Evolutionary conservation across 78 protist species (phyloP), one percentile per base, ranked within the genome.

Genomic region (Dictyostelium citrinum): DNA sequence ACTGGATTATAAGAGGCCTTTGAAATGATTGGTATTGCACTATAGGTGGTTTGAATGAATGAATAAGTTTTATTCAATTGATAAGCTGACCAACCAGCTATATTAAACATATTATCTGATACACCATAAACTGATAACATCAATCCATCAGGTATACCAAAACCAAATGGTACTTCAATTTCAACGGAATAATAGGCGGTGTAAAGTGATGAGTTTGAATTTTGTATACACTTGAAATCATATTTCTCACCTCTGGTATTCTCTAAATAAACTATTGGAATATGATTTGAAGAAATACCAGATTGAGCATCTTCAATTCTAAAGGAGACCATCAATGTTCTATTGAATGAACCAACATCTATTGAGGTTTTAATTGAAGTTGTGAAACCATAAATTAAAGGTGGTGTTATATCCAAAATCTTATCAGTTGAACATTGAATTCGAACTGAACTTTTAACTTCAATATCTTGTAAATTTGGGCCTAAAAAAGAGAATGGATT

Each of bases 101-200:
- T 46, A 77, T 77, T 77, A 11, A 77, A 27, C 9, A 12, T 12
- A 46, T 45, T 77, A 77, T 77, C 83, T 0, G 68, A 46, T 22
- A 77, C 27, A 27, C 43, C 67, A 46, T 46, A n/a, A 29, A 77
- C 49, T 3, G 83, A 77, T 45, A 77, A 29, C 35, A 77, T 20
- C 14, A 77, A 35, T 5, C 68, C 68, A 46, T 77, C 37, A 6
- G 83, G 83, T 17, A 29, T 35, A 39, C 83, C 83, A 77, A 45
- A 77, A 12, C 83, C 83, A 77, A 35, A 77, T 22, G 60, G 60
- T 9, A 77, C 67, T 24, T 77, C 83, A 41, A 75, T 75, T 5
- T n/a, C 43, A 0, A 70, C 77, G 7, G 20, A 33, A 33, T 33
- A 33, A 33, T 33, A 16, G 27, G 24, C 39, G 0, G 20, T 27